Evolutionary conservation across 257 asterid species (phyloP).

Genomic region (Rubia yunnanensis): DNA sequence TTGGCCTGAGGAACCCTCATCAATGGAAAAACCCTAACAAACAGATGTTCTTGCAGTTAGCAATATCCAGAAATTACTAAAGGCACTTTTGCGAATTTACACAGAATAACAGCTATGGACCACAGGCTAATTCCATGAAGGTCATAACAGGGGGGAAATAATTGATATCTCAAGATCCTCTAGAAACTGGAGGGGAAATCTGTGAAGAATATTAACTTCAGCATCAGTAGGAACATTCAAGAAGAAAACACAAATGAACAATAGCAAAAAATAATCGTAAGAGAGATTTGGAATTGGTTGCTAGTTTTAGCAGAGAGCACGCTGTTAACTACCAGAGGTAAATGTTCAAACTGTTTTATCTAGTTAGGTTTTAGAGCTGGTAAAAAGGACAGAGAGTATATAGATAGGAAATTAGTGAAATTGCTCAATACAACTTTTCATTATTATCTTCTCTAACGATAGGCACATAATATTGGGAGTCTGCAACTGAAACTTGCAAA

Average conservation of each 20-base stretch:
- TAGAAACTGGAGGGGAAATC: too few species aligned
- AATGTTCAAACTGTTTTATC: not conserved
- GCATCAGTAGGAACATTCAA: too few species aligned
- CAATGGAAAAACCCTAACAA: slow-evolving; percentile 75
- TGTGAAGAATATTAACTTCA: too few species aligned
- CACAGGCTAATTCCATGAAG: not conserved
- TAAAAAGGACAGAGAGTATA: not conserved
- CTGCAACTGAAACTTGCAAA: not conserved
- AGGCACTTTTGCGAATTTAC: not conserved
- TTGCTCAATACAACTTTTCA: not conserved
- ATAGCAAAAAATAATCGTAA: not conserved
- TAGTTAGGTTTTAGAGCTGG: not conserved
- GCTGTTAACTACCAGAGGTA: not conserved
- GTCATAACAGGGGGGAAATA: not conserved
- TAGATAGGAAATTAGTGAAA: not conserved
- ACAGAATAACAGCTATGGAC: not conserved
- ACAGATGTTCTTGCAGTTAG: slow-evolving; percentile 7
- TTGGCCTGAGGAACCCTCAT: slow-evolving; percentile 37
- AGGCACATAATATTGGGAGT: not conserved
- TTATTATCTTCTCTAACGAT: too few species aligned
- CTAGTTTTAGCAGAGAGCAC: not conserved
- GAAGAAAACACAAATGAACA: too few species aligned
- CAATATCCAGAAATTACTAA: not conserved
- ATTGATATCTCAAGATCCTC: too few species aligned
- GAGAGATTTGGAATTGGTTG: not conserved